Evolutionary conservation across 2,329 filamentous ascomycete species (phyloP).

Genomic region (Fusarium austroafricanum): DNA sequence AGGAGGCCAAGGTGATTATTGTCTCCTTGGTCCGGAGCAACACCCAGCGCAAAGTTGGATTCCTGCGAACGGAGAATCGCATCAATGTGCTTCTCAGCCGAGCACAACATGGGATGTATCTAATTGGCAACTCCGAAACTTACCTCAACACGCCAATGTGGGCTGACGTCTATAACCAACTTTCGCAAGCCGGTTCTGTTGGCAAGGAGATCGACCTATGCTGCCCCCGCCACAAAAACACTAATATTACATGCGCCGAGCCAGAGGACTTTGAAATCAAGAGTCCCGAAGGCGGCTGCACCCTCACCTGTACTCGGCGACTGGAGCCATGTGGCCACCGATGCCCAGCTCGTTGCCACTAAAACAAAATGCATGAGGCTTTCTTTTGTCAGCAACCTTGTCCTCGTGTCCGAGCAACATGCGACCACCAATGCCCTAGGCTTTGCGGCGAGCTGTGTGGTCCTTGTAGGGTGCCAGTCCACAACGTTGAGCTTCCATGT

Average conservation of each 20-base stretch:
- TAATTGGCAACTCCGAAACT: conserved; percentile 73
- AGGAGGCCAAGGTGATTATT: conserved; percentile 78
- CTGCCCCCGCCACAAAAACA: conserved; percentile 69
- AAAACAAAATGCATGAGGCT: conserved; percentile 57
- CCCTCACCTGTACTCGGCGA: conserved; percentile 59
- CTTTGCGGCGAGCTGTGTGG: conserved; percentile 57
- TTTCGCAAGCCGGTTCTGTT: conserved; percentile 52
- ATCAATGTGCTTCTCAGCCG: conserved; percentile 76
- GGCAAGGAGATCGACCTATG: conserved; percentile 63
- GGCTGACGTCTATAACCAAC: conserved; percentile 29
- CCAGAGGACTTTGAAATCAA: conserved; percentile 67
- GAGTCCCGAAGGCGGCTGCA: conserved; percentile 72
- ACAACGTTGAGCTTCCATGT: conserved; percentile 29
- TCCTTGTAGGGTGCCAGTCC: conserved; percentile 16
- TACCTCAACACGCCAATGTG: conserved; percentile 68
- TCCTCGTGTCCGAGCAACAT: conserved; percentile 54
- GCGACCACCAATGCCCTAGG: conserved; percentile 56
- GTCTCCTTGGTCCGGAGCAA: conserved; percentile 80
- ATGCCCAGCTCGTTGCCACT: conserved; percentile 59
- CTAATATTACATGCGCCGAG: conserved; percentile 58
- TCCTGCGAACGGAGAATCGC: conserved; percentile 73
- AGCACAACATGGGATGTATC: conserved; percentile 74
- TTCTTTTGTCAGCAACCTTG: conserved; percentile 59
- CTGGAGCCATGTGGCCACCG: conserved; percentile 58
- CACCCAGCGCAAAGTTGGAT: conserved; percentile 66